Evolutionary conservation across 2,329 filamentous ascomycete genomes (phyloP).

Genomic region (Fusarium sp.): DNA sequence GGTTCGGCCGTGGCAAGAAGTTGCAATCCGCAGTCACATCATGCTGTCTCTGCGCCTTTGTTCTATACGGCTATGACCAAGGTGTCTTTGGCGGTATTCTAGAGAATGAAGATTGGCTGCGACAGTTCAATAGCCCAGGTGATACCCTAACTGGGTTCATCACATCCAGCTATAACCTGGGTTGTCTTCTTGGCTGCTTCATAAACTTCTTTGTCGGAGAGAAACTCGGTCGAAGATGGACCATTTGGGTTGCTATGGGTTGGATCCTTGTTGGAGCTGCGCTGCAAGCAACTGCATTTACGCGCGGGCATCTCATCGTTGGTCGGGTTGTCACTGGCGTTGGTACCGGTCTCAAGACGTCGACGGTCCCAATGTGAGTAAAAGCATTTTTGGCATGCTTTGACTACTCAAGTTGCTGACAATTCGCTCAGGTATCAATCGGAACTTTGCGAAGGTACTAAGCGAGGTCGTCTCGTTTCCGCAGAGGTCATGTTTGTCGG

Average conservation of each 20-base stretch:
- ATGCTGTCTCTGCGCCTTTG: slow-evolving; percentile 46
- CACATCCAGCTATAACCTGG: slow-evolving; percentile 55
- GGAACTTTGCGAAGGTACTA: slow-evolving; percentile 57
- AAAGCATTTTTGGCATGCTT: accelerated
- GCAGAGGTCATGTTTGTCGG: slow-evolving; percentile 59
- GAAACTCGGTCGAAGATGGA: slow-evolving; percentile 61
- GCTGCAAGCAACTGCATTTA: slow-evolving; percentile 65
- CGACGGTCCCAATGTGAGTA: slow-evolving; percentile 54
- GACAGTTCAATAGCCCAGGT: slow-evolving; percentile 46
- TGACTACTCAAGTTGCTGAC: background rate
- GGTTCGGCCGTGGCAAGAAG: slow-evolving; percentile 44
- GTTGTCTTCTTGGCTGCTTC: slow-evolving; percentile 59
- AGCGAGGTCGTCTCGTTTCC: slow-evolving; percentile 66
- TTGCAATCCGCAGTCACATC: slow-evolving; percentile 41
- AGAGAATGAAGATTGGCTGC: slow-evolving; percentile 59
- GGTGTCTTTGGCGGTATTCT: slow-evolving; percentile 63
- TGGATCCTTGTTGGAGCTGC: slow-evolving; percentile 71
- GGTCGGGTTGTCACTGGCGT: slow-evolving; percentile 64
- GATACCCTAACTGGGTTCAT: slow-evolving; percentile 50
- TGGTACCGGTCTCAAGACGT: slow-evolving; percentile 59
- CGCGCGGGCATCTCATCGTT: slow-evolving; percentile 62
- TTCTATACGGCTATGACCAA: slow-evolving; percentile 61
- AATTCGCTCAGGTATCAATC: slow-evolving; percentile 38
- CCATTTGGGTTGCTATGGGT: slow-evolving; percentile 65
- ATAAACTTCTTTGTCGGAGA: slow-evolving; percentile 66